phyloP scores from a whole-genome alignment of 768 basidiomycete species.

The Termitomyces titanicus region DNA sequence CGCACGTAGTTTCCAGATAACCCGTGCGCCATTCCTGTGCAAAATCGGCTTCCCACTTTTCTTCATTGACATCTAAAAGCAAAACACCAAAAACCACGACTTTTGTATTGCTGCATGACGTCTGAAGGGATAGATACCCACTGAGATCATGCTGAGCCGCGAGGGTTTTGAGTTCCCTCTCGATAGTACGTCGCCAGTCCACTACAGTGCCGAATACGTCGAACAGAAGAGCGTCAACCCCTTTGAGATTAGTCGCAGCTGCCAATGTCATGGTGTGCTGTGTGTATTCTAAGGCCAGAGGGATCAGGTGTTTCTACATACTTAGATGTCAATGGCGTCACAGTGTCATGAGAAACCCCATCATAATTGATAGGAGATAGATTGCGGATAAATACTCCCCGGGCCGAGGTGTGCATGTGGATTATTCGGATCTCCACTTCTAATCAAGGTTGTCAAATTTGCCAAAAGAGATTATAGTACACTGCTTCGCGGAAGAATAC shows the following conservation, averaged over 20 bases:
- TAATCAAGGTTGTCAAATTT: background rate
- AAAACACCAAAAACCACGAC: background rate
- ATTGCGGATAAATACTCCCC: background rate
- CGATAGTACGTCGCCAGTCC: slow-evolving; percentile 37
- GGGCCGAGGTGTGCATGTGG: background rate
- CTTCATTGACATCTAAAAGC: slow-evolving; percentile 14
- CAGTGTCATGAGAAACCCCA: background rate
- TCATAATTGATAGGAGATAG: no score
- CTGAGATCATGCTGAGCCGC: slow-evolving; percentile 12
- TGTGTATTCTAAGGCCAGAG: background rate
- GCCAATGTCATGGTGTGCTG: background rate
- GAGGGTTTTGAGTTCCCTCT: slow-evolving; percentile 26
- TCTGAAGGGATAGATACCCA: background rate
- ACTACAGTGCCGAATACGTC: slow-evolving; percentile 52
- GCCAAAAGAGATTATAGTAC: background rate
- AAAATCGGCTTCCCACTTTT: slow-evolving; percentile 41
- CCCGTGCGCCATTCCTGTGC: slow-evolving; percentile 54
- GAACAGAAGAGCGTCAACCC: slow-evolving; percentile 41
- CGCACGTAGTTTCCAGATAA: slow-evolving; percentile 46
- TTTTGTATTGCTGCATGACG: background rate
- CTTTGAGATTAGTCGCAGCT: slow-evolving; percentile 9
- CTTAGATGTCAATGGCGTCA: background rate
- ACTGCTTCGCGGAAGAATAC: background rate
- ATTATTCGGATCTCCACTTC: background rate
- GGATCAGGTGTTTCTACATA: background rate